Evolutionary conservation across 2,329 filamentous ascomycete genomes (phyloP).

Genomic region (Aureobasidium sp.): DNA sequence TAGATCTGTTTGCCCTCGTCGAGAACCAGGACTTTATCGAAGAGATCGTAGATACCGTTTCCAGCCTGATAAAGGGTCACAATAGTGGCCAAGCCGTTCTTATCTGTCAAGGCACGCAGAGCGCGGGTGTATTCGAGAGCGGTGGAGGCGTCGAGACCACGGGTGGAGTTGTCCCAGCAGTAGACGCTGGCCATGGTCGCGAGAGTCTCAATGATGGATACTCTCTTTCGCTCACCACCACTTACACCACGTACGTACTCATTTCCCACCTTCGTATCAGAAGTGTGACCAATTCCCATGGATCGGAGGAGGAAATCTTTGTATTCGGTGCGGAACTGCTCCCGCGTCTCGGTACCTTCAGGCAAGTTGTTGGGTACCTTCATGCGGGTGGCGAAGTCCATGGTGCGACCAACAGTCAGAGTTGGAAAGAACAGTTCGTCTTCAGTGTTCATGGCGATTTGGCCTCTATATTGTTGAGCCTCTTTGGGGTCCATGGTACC

Average conservation of each 20-base stretch:
- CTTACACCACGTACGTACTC: slow-evolving; percentile 60
- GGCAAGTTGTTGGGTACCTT: slow-evolving; percentile 42
- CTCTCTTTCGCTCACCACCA: slow-evolving; percentile 62
- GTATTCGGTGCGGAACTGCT: slow-evolving; percentile 42
- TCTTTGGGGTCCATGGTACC: slow-evolving; percentile 41
- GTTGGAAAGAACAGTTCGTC: slow-evolving; percentile 49
- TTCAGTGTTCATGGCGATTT: slow-evolving; percentile 41
- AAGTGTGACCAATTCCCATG: slow-evolving; percentile 53
- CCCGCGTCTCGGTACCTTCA: slow-evolving; percentile 29
- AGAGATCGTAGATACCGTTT: slow-evolving; percentile 62
- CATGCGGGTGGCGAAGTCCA: slow-evolving; percentile 49
- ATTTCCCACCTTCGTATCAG: slow-evolving; percentile 61
- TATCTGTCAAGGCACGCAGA: slow-evolving; percentile 58
- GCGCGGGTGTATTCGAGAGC: slow-evolving; percentile 53
- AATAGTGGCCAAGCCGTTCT: slow-evolving; percentile 53
- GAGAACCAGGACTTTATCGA: slow-evolving; percentile 63
- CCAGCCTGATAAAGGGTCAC: slow-evolving; percentile 64
- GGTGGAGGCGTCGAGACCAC: slow-evolving; percentile 59
- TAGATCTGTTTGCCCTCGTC: slow-evolving; percentile 60
- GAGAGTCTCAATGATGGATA: slow-evolving; percentile 60
- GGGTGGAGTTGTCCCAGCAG: slow-evolving; percentile 62
- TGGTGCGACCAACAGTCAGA: slow-evolving; percentile 50
- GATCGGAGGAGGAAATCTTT: slow-evolving; percentile 52
- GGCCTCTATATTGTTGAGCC: slow-evolving; percentile 38
- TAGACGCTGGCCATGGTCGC: slow-evolving; percentile 52